Evolutionary conservation across 805 yeast species (phyloP).

Genomic region (Blastobotrys mokoenaii): DNA sequence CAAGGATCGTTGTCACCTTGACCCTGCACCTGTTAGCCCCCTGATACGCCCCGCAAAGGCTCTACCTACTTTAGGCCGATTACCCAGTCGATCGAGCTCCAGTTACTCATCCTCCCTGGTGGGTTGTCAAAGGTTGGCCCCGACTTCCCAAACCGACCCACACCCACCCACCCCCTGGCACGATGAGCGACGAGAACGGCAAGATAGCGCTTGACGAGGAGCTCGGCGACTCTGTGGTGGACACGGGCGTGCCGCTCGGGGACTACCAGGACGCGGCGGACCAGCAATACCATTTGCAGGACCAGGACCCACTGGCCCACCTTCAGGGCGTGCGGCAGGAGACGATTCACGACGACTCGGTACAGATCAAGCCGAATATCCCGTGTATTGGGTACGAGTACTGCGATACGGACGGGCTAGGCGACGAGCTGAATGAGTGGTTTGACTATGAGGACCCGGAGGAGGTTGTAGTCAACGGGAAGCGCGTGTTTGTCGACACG

Average conservation of each 20-base stretch:
- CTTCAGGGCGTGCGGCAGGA: no score
- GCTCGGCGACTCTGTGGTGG: conserved; percentile 1
- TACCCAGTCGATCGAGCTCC: conserved; percentile 13
- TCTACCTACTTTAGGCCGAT: conserved; percentile 10
- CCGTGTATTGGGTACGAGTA: conserved; percentile 34
- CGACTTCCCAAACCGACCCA: no score
- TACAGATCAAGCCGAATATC: no score
- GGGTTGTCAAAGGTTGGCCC: neutral
- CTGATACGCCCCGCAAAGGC: no score
- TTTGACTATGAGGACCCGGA: conserved; percentile 23
- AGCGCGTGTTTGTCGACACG: conserved; percentile 7
- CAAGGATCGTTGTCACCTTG: conserved; percentile 50
- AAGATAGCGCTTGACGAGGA: neutral
- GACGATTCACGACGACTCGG: no score
- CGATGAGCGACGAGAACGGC: neutral
- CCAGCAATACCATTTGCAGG: no score
- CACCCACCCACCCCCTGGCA: no score
- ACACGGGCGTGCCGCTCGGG: conserved; percentile 5
- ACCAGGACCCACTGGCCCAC: no score
- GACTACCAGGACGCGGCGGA: conserved; percentile 2
- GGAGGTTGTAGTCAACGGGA: conserved; percentile 8
- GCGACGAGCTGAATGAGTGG: conserved; percentile 42
- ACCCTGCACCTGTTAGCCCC: no score
- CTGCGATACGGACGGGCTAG: conserved; percentile 30
- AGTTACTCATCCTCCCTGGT: conserved; percentile 1